phyloP scores from a whole-genome alignment of 2,329 filamentous ascomycete species.

The Beauveria brongniartii region DNA sequence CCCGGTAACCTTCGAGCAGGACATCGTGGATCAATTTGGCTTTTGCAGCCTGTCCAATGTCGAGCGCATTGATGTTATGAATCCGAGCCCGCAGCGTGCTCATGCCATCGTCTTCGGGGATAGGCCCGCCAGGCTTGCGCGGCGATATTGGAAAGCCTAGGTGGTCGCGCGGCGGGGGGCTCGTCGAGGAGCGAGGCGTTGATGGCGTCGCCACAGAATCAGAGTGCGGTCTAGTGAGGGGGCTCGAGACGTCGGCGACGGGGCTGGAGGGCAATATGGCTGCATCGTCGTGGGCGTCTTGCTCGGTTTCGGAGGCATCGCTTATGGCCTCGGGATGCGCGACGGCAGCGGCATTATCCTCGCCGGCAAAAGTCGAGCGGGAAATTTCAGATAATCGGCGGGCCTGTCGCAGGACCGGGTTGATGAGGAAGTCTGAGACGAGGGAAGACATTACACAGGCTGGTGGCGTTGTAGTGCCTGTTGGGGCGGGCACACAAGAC shows the following conservation, averaged over 20 bases:
- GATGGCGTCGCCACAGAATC: background rate
- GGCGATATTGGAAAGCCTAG: constrained; percentile 25
- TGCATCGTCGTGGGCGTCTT: background rate
- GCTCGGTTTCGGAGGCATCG: constrained; percentile 18
- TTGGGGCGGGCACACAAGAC: background rate
- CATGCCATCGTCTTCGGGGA: constrained; percentile 79
- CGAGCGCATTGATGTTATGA: constrained; percentile 55
- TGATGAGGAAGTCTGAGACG: constrained; percentile 58
- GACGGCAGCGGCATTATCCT: constrained; percentile 22
- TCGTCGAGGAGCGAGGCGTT: constrained; percentile 13
- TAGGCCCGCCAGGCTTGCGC: constrained; percentile 22
- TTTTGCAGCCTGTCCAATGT: constrained; percentile 54
- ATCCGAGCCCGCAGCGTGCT: constrained; percentile 57
- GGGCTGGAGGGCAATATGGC: background rate
- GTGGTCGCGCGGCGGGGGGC: constrained; percentile 22
- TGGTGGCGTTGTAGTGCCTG: background rate
- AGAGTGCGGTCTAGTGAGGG: background rate
- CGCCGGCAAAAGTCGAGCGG: constrained; percentile 29
- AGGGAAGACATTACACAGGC: constrained; percentile 47
- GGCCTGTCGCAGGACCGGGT: constrained; percentile 58
- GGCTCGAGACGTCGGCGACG: background rate
- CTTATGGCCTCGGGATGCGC: constrained; percentile 18
- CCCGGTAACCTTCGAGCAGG: constrained; percentile 59
- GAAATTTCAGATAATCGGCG: constrained; percentile 52
- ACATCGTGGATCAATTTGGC: constrained; percentile 63